A percentile compares a stretch with the other conserved stretches of the same genome.
phyloP scores from a whole-genome alignment of 345 rosid genomes.

The Sisymbrium altissimum region DNA sequence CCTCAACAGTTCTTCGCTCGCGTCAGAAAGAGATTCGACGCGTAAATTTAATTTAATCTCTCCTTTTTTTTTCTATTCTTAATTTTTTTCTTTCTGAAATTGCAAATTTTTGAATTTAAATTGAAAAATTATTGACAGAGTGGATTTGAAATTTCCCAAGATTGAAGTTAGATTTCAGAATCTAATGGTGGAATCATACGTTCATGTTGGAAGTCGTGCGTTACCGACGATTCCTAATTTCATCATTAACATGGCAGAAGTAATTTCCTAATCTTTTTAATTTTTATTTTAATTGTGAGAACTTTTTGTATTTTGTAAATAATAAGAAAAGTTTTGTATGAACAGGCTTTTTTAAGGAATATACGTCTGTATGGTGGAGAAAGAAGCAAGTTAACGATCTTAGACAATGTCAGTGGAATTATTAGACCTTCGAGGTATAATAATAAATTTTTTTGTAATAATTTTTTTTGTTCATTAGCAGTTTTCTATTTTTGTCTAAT shows the following conservation, averaged over 20 bases:
- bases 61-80: not conserved
- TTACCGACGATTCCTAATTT: slow-evolving; percentile 95
- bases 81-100: not conserved
- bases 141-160: slow-evolving; percentile 84
- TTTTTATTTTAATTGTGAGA: not conserved
- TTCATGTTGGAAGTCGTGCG: slow-evolving; percentile 92
- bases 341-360: slow-evolving; percentile 68
- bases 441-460: not conserved
- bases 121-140: slow-evolving; percentile 39
- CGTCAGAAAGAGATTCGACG: slow-evolving; percentile 68
- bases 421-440: slow-evolving; percentile 91
- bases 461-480: not conserved
- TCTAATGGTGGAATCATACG: slow-evolving; percentile 73
- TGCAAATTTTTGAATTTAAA: not conserved
- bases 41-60: slow-evolving; percentile 47
- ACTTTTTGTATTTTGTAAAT: not conserved
- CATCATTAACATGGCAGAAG: slow-evolving; percentile 87
- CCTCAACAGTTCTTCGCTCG: slow-evolving; percentile 83
- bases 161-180: slow-evolving; percentile 86
- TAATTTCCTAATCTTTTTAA: slow-evolving; percentile 15
- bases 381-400: slow-evolving; percentile 77
- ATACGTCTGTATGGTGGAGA: slow-evolving; percentile 50
- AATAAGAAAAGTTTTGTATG: not conserved
- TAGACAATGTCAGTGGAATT: slow-evolving; percentile 71
- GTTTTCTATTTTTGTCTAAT: slow-evolving; percentile 1